Conservation (phyloP, 2,329 filamentous ascomycete genomes). For the Curvularia lunata region DNA sequence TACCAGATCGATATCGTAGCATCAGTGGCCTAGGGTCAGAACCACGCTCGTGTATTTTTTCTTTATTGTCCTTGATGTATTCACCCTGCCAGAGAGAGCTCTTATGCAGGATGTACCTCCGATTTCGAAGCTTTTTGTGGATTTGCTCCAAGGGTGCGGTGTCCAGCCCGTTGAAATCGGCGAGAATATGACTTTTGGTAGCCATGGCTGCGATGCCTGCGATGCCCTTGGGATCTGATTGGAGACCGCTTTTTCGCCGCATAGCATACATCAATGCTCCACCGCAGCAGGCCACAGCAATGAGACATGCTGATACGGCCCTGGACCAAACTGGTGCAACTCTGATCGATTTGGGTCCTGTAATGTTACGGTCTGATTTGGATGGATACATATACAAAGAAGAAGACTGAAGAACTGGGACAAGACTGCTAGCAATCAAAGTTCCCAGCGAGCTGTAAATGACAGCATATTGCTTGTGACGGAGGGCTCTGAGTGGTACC, state of each 20-base stretch:
- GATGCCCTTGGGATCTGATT: constrained; percentile 73
- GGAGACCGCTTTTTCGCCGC: constrained; percentile 68
- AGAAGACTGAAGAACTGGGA: constrained; percentile 72
- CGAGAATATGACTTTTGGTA: constrained; percentile 73
- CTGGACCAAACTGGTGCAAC: constrained; percentile 67
- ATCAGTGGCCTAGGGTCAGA: constrained; percentile 69
- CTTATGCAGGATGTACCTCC: constrained; percentile 73
- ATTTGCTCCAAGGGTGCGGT: constrained; percentile 70
- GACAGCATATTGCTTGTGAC: constrained; percentile 71
- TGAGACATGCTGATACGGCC: constrained; percentile 62
- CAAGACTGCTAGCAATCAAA: constrained; percentile 69
- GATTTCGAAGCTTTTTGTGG: constrained; percentile 68
- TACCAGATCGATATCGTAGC: constrained; percentile 65
- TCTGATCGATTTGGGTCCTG: constrained; percentile 60
- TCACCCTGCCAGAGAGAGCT: constrained; percentile 71
- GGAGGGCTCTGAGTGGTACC: constrained; percentile 67
- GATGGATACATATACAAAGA: constrained; percentile 64
- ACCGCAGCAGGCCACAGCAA: constrained; percentile 65
- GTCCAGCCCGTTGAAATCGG: constrained; percentile 76
- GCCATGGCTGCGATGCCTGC: constrained; percentile 78
- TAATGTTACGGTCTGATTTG: constrained; percentile 55
- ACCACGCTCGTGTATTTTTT: constrained; percentile 55
- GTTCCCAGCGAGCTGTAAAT: constrained; percentile 69
- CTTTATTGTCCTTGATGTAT: constrained; percentile 56
- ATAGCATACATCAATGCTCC: constrained; percentile 66